Conservation (phyloP, 2,329 filamentous ascomycete species). For the Fusarium newnesense region DNA sequence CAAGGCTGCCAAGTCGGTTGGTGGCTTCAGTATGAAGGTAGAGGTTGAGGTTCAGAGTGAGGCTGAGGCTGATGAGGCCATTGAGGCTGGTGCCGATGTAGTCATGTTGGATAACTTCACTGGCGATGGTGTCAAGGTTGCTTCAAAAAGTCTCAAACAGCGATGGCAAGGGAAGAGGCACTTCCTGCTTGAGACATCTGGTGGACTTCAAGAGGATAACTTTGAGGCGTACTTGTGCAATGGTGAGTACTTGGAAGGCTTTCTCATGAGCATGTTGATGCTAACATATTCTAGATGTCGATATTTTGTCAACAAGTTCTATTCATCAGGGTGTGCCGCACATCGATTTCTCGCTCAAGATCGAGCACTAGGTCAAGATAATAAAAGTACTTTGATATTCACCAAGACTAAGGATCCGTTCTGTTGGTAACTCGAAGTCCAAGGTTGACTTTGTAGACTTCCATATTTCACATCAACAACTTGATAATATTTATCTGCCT, state of each 20-base stretch:
- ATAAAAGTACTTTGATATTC: slow-evolving; percentile 7
- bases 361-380: slow-evolving; percentile 57
- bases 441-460: neutral
- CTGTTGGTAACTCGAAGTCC: neutral
- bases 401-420: neutral
- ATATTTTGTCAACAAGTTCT: slow-evolving; percentile 94
- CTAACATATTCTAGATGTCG: slow-evolving; percentile 74
- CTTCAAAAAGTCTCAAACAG: slow-evolving; percentile 80
- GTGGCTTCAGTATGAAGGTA: slow-evolving; percentile 91
- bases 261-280: neutral
- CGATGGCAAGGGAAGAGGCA: slow-evolving; percentile 79
- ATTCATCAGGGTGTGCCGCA: slow-evolving; percentile 96
- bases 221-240: slow-evolving; percentile 82
- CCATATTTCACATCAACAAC: neutral
- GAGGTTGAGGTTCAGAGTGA: slow-evolving; percentile 95
- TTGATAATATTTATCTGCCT: neutral
- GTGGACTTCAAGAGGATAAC: slow-evolving; percentile 87
- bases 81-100: slow-evolving; percentile 89
- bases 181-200: slow-evolving; percentile 91
- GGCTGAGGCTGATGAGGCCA: slow-evolving; percentile 89
- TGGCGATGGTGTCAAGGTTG: slow-evolving; percentile 78
- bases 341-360: slow-evolving; percentile 96
- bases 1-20: slow-evolving; percentile 81
- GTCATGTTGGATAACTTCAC: slow-evolving; percentile 98
- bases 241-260: slow-evolving; percentile 57